Percentiles rank a stretch among this genome's conserved stretches.
phyloP scores from a whole-genome alignment of 768 basidiomycete species.

The Rhodotorula graminis region DNA sequence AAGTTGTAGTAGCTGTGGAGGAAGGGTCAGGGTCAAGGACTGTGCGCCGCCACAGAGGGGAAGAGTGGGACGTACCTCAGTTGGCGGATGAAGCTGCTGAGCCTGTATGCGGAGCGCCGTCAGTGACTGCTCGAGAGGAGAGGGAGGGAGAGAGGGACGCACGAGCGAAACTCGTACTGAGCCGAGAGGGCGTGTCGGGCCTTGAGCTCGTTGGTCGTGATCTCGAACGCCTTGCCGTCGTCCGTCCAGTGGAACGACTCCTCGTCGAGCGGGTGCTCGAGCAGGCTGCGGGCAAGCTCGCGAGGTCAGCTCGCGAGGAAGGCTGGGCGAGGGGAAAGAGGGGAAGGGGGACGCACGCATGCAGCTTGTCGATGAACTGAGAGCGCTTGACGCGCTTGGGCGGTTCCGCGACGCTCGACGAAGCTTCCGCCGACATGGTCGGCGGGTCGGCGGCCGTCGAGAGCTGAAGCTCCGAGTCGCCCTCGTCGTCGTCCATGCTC shows the following conservation, averaged over 20 bases:
- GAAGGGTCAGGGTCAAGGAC: neutral
- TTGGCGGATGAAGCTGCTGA: constrained; percentile 35
- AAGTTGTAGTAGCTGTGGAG: constrained; percentile 27
- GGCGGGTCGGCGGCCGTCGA: no score
- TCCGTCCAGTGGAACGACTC: constrained; percentile 11
- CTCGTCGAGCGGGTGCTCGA: constrained; percentile 27
- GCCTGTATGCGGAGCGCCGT: neutral
- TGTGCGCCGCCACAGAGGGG: neutral
- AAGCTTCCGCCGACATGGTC: no score
- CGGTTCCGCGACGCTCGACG: no score
- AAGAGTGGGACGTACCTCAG: constrained; percentile 5
- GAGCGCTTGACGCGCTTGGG: constrained; percentile 3
- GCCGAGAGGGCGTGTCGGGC: constrained; percentile 17
- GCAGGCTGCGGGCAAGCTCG: constrained; percentile 20
- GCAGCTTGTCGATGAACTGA: constrained; percentile 30
- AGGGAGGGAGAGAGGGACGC: neutral
- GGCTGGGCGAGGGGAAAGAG: neutral
- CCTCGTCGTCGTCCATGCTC: no score
- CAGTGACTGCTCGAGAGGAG: no score
- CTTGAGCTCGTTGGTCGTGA: constrained; percentile 20
- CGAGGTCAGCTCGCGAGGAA: neutral
- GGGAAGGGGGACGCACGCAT: constrained; percentile 8
- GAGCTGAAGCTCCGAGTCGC: no score
- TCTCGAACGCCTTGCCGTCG: constrained; percentile 17
- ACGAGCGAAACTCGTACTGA: constrained; percentile 28